Evolutionary conservation across 2,329 filamentous ascomycete genomes (phyloP).

Genomic region (Pseudopithomyces chartarum): DNA sequence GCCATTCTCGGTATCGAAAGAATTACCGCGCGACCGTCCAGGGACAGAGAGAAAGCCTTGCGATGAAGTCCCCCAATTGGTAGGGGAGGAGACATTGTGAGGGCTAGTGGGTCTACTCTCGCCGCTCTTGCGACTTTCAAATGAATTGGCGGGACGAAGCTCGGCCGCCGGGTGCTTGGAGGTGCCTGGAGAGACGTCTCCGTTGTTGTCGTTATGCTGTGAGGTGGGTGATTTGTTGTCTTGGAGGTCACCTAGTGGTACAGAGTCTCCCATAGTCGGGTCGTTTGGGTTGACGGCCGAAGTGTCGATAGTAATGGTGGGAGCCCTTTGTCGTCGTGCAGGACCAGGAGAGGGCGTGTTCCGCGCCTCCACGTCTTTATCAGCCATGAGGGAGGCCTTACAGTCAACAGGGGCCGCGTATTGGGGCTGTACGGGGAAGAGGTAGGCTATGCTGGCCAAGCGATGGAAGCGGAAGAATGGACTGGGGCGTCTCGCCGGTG

Average conservation of each 20-base stretch:
- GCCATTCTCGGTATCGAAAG: constrained; percentile 63
- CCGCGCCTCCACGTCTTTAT: constrained; percentile 27
- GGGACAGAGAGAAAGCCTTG: constrained; percentile 68
- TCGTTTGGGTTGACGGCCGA: constrained; percentile 51
- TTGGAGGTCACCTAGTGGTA: constrained; percentile 38
- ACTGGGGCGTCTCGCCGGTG: constrained; percentile 38
- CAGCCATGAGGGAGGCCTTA: constrained; percentile 36
- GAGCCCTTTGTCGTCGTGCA: constrained; percentile 48
- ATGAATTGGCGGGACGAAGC: constrained; percentile 61
- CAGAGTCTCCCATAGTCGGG: constrained; percentile 38
- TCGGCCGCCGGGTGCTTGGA: constrained; percentile 49
- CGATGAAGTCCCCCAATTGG: constrained; percentile 56
- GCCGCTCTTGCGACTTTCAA: constrained; percentile 67
- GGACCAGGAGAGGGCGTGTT: constrained; percentile 36
- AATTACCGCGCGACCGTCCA: constrained; percentile 66
- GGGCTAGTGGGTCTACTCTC: constrained; percentile 69
- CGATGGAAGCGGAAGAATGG: constrained; percentile 33
- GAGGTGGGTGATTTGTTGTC: constrained; percentile 29
- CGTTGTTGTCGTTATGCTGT: constrained; percentile 24
- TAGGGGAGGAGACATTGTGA: constrained; percentile 70
- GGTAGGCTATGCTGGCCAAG: constrained; percentile 27
- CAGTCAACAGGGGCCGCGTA: constrained; percentile 11
- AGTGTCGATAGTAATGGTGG: constrained; percentile 59
- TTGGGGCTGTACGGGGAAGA: constrained; percentile 18
- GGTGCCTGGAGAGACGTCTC: constrained; percentile 29